Evolutionary conservation across 176 grass and related monocot species (phyloP), one percentile per base, ranked within the genome.

Genomic region (Ensete glaucum): DNA sequence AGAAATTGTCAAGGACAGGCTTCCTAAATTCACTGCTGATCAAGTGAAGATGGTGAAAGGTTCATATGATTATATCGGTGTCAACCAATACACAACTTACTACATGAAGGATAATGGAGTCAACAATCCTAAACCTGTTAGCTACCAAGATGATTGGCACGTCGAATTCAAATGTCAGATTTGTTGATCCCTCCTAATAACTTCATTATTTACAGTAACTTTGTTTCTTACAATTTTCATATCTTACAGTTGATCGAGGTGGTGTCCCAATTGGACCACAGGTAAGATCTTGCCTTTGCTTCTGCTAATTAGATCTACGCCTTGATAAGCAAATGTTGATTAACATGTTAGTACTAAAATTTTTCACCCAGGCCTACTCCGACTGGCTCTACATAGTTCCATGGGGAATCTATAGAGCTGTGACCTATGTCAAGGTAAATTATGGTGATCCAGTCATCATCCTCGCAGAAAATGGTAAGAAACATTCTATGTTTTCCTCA

Each of bases 351-450:
- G 29, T 34, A 34, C 0, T 34, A 2, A 3, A 34, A 34, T 34
- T 34, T n/a, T n/a, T n/a, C n/a, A n/a, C 76, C 50, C 85, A 96
- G 89, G 89, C 79, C 0, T 21, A 90, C 81, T 96, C 93, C 1
- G 57, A 82, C 1, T 92, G 93, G 93, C 76, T 96, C 25, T 96
- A 96, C 52, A 87, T 90, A 52, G 89, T 96, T 67, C 89, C 89
- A 11, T 92, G 93, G 93, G 93, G 93, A 3, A 82, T 96, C 54
- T 96, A 96, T 79, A 96, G 90, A 55, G 93, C 93, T 9, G 71
- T 96, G 22, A 83, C 84, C 9, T 89, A 92, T 78, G 84, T 92
- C 13, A 96, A 96, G 71, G 87, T 90, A 77, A 82, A 85, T 62
- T 96, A 85, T 75, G 78, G 65, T 54, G 81, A 89, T 70, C 89